These are phyloP conservation scores for Claviceps quebecensis DNA, from an alignment of 2,329 filamentous ascomycete genomes.

Conservation along the genomic window DNA sequence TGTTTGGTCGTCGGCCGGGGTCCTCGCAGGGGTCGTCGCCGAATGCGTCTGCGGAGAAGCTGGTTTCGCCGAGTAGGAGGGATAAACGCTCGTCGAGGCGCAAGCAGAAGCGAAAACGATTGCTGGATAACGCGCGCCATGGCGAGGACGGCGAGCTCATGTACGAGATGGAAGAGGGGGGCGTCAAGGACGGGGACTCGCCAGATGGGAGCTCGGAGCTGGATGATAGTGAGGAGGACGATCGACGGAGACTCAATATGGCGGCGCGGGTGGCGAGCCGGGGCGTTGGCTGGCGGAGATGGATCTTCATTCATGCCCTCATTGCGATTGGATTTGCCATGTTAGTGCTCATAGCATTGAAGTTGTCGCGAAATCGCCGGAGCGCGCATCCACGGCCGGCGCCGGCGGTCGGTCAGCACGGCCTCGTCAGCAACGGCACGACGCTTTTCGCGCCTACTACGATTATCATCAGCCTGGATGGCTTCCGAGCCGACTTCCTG, in stretches of 20 bases:
- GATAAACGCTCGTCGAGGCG: conserved; percentile 34
- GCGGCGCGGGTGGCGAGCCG: conserved; percentile 32
- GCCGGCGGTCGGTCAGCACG: conserved; percentile 10
- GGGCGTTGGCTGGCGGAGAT: conserved; percentile 38
- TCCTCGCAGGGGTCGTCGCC: conserved; percentile 21
- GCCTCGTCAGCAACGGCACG: conserved; percentile 61
- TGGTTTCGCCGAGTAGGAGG: conserved; percentile 33
- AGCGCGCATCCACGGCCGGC: conserved; percentile 8
- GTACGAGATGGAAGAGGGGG: conserved; percentile 83
- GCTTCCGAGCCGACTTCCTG: conserved; percentile 89
- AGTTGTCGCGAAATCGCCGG: conserved; percentile 35
- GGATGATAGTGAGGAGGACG: conserved; percentile 43
- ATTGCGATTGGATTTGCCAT: conserved; percentile 41
- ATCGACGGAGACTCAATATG: conserved; percentile 37
- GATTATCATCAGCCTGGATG: conserved; percentile 84
- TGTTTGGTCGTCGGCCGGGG: conserved; percentile 25
- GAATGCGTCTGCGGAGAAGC: conserved; percentile 33
- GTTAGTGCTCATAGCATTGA: conserved; percentile 43
- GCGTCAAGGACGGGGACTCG: conserved; percentile 50
- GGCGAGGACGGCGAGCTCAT: conserved; percentile 65
- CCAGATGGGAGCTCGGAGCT: conserved; percentile 49
- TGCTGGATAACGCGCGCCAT: conserved; percentile 38
- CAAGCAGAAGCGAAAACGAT: conserved; percentile 36
- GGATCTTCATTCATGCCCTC: conserved; percentile 37
- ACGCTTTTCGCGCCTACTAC: conserved; percentile 83